These are phyloP conservation scores for Ceratocystis cacaofunesta DNA, from an alignment of 2,329 filamentous ascomycete genomes.

Conservation along the genomic window DNA sequence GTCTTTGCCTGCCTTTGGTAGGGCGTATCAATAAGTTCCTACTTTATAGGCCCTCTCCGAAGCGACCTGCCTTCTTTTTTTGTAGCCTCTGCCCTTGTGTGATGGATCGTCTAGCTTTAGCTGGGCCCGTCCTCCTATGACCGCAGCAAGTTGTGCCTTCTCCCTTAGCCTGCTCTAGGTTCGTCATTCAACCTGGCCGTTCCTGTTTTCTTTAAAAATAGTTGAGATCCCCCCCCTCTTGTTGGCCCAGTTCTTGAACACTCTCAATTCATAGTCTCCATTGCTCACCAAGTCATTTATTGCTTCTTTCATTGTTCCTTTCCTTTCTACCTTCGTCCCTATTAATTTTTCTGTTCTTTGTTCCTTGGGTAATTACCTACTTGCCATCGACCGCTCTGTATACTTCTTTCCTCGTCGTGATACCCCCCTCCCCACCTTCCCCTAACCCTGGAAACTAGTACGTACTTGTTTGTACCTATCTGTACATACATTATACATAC, in stretches of 20 bases:
- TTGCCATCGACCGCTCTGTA: background rate
- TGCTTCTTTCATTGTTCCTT: background rate
- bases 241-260: background rate
- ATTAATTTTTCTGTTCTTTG: background rate
- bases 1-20: background rate
- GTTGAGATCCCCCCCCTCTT: background rate
- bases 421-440: slow-evolving; percentile 15
- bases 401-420: slow-evolving; percentile 16
- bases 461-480: slow-evolving; percentile 5
- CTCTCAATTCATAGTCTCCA: background rate
- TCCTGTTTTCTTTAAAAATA: background rate
- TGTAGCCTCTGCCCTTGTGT: background rate
- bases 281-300: background rate
- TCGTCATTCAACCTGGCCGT: slow-evolving; percentile 2
- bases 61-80: background rate
- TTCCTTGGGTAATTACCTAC: background rate
- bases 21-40: slow-evolving; percentile 1
- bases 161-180: slow-evolving; percentile 4
- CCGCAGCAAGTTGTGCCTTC: background rate
- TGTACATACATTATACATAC: slow-evolving; percentile 8
- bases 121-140: background rate
- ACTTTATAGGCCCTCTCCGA: background rate
- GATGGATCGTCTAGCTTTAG: background rate
- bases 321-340: background rate
- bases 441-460: background rate